Conservation (phyloP, 257 asterid genomes). For the Nicotiana otophora region DNA sequence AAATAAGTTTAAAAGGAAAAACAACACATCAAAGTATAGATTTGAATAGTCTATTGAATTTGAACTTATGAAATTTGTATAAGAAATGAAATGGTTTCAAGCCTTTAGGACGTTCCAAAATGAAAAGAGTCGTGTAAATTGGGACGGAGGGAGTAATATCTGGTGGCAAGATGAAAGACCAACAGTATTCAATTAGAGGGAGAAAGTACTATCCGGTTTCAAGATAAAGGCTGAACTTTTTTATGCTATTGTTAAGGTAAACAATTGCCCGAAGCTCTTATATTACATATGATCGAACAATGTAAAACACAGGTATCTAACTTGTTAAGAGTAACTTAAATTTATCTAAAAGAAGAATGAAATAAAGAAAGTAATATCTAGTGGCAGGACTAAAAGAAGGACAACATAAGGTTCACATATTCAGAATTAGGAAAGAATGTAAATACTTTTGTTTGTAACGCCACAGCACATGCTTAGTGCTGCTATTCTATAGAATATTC, state of each 20-base stretch:
- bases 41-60: neutral
- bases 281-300: neutral
- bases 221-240: neutral
- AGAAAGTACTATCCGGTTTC: neutral
- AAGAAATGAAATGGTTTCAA: neutral
- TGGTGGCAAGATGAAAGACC: neutral
- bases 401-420: neutral
- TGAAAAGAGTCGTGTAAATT: neutral
- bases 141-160: neutral
- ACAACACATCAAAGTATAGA: neutral
- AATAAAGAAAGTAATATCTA: neutral
- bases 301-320: neutral
- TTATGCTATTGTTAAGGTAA: neutral
- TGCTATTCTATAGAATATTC: neutral
- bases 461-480: neutral
- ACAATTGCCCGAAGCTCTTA: neutral
- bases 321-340: neutral
- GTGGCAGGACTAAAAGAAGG: neutral
- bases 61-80: neutral
- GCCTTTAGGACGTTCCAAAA: neutral
- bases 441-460: neutral
- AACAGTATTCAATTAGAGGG: no score
- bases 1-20: neutral
- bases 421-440: neutral
- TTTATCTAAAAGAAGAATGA: neutral